Evolutionary conservation across 1,284 basidiomycete species (phyloP).

Genomic region (Ceratobasidium theobromae): DNA sequence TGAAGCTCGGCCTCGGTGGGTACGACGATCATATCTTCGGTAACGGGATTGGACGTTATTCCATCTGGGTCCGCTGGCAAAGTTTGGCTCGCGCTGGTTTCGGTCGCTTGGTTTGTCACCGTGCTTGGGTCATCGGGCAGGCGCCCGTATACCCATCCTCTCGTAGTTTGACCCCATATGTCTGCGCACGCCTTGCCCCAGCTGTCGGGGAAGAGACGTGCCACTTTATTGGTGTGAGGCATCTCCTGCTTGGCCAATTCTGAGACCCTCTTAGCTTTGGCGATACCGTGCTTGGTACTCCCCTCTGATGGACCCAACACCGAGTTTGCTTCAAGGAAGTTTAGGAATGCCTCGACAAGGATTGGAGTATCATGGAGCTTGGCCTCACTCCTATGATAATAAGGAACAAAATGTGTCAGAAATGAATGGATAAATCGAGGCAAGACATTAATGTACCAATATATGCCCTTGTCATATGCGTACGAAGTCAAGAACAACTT

Average conservation of each 20-base stretch:
- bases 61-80: neutral
- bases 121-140: neutral
- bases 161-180: constrained; percentile 20
- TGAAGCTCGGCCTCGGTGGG: constrained; percentile 22
- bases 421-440: neutral
- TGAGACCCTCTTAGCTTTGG: constrained; percentile 8
- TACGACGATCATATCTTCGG: neutral
- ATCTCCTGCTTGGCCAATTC: constrained; percentile 28
- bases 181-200: constrained; percentile 26
- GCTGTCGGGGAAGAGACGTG: constrained; percentile 9
- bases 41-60: neutral
- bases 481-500: constrained; percentile 29
- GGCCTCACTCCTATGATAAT: constrained; percentile 4
- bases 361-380: constrained; percentile 26
- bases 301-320: constrained; percentile 13
- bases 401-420: neutral
- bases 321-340: constrained; percentile 22
- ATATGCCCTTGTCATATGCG: constrained; percentile 27
- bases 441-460: constrained; percentile 8
- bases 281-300: neutral
- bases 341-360: constrained; percentile 25
- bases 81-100: neutral
- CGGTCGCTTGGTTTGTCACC: neutral
- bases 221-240: constrained; percentile 27
- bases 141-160: constrained; percentile 16